Percentiles rank a stretch among this genome's conserved stretches.
phyloP scores from a whole-genome alignment of 345 rosid species.

The Brassica juncea region DNA sequence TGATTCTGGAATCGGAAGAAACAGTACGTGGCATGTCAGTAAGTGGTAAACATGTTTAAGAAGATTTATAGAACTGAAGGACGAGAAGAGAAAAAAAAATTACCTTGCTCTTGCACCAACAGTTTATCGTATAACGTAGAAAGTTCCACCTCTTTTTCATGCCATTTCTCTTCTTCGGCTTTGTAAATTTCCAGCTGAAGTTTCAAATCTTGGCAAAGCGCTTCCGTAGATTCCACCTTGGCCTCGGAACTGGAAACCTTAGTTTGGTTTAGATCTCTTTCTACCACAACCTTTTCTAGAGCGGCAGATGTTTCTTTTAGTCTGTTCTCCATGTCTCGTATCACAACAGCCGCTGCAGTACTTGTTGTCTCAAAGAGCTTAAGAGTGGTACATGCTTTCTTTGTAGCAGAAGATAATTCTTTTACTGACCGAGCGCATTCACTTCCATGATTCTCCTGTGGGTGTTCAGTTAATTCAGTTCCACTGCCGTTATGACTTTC shows the following conservation, averaged over 20 bases:
- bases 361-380: slow-evolving; percentile 58
- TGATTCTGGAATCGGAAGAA: neutral
- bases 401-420: slow-evolving; percentile 50
- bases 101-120: slow-evolving; percentile 43
- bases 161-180: slow-evolving; percentile 57
- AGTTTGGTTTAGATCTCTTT: neutral
- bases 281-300: slow-evolving; percentile 24
- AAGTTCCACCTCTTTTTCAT: slow-evolving; percentile 63
- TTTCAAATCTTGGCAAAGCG: slow-evolving; percentile 51
- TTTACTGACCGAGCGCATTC: slow-evolving; percentile 47
- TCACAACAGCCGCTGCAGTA: slow-evolving; percentile 49
- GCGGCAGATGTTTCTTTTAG: slow-evolving; percentile 42
- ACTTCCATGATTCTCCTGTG: slow-evolving; percentile 39
- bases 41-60: neutral
- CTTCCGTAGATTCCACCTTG: slow-evolving; percentile 51
- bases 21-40: neutral
- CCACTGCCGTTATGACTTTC: slow-evolving; percentile 40
- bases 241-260: slow-evolving; percentile 59
- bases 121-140: slow-evolving; percentile 40
- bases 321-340: slow-evolving; percentile 48
- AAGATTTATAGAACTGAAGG: neutral
- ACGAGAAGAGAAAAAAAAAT: neutral
- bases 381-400: slow-evolving; percentile 42
- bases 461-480: slow-evolving; percentile 39
- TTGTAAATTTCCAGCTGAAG: slow-evolving; percentile 47